A percentile compares a stretch with the other conserved stretches of the same genome.
These are phyloP conservation scores for Magnaporthiopsis poae DNA, from an alignment of 2,329 filamentous ascomycete genomes.

Conservation along the genomic window DNA sequence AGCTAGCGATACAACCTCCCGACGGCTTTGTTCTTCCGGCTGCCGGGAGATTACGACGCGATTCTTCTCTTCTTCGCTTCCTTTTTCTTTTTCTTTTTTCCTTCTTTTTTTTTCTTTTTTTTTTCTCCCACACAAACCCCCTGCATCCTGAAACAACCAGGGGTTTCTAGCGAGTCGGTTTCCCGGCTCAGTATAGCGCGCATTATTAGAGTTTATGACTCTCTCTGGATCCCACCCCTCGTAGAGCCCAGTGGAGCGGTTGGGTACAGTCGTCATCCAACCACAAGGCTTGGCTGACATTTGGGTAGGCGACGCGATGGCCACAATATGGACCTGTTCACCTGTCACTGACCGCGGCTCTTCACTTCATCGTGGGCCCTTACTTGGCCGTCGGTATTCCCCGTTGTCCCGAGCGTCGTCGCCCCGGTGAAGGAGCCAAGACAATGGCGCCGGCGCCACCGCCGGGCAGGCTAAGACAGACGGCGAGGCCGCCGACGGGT, in stretches of 20 bases:
- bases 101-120: not conserved
- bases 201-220: not conserved
- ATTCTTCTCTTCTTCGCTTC: not conserved
- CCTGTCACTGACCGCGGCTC: too few relatives aligned
- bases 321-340: not conserved
- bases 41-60: not conserved
- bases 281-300: too few relatives aligned
- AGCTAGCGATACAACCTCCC: not conserved
- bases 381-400: not conserved
- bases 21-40: not conserved
- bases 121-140: too few relatives aligned
- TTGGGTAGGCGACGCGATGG: too few relatives aligned
- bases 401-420: not conserved
- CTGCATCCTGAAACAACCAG: not conserved
- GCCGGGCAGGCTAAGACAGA: too few relatives aligned
- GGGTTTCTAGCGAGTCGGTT: not conserved
- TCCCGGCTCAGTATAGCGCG: not conserved
- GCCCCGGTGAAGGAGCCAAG: not conserved
- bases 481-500: not conserved
- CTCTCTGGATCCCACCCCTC: not conserved
- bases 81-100: not conserved
- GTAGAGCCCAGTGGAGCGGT: not conserved
- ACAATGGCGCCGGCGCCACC: too few relatives aligned
- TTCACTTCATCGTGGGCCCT: too few relatives aligned
- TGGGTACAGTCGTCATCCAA: not conserved